These are phyloP conservation scores for Gracilaria caudata DNA, from an alignment of 23 red algal species.

Conservation along the genomic window DNA sequence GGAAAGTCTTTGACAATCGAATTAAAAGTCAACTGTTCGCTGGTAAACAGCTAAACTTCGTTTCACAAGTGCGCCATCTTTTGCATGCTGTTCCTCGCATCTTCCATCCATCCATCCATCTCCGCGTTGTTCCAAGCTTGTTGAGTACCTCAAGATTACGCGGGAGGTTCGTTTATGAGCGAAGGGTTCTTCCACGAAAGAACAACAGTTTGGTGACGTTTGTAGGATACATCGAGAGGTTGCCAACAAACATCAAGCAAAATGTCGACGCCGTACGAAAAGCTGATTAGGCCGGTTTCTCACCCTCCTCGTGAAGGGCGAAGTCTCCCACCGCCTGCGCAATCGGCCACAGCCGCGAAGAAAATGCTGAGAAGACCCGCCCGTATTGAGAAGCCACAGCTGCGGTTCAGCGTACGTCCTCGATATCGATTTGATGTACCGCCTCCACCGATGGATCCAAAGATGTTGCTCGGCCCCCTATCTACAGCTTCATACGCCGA, in stretches of 20 bases:
- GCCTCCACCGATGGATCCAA: slow-evolving; percentile 63
- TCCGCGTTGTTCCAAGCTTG: neutral
- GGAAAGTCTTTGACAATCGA: no score
- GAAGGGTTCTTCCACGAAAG: neutral
- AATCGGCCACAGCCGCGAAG: neutral
- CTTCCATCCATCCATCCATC: neutral
- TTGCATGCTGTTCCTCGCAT: no score
- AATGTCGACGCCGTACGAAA: slow-evolving; percentile 44
- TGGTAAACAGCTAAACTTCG: no score
- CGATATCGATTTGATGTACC: slow-evolving; percentile 69
- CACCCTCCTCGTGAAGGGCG: neutral
- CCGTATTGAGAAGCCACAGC: slow-evolving; percentile 30
- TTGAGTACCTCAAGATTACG: neutral
- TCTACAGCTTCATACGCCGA: slow-evolving; percentile 54
- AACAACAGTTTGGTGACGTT: neutral
- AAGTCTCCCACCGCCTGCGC: neutral
- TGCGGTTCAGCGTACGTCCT: slow-evolving; percentile 54
- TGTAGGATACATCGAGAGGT: neutral
- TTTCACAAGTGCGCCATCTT: no score
- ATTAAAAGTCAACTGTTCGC: no score
- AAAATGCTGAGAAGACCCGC: slow-evolving; percentile 21
- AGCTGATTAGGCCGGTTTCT: slow-evolving; percentile 18
- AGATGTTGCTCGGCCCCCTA: slow-evolving; percentile 62
- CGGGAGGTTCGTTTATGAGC: neutral
- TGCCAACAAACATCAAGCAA: neutral